Conservation (phyloP, 2,329 filamentous ascomycete genomes). For the Ceratocystis cacaofunesta region DNA sequence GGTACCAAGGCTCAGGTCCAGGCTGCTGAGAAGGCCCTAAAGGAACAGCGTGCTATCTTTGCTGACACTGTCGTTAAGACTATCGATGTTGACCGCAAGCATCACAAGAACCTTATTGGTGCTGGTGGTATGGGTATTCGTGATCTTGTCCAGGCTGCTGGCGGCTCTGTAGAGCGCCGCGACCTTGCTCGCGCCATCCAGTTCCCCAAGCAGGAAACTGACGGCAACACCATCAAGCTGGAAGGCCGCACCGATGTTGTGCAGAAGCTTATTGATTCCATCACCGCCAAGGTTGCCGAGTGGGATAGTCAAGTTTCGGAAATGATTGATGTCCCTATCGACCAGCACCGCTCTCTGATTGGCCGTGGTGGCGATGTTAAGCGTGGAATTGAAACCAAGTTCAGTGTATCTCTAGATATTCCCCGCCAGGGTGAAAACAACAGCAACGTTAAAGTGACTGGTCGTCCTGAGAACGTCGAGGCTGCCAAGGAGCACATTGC, state of each 20-base stretch:
- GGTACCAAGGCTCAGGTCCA: conserved; percentile 84
- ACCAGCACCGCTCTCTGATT: conserved; percentile 84
- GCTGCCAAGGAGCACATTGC: conserved; percentile 77
- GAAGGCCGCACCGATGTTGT: conserved; percentile 76
- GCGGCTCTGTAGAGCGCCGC: conserved; percentile 73
- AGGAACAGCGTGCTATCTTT: conserved; percentile 74
- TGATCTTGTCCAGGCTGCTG: conserved; percentile 72
- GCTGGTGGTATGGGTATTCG: conserved; percentile 72
- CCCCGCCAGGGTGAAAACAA: conserved; percentile 75
- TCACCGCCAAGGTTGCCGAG: conserved; percentile 67
- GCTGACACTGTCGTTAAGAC: conserved; percentile 77
- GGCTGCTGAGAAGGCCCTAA: conserved; percentile 77
- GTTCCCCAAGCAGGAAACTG: conserved; percentile 79
- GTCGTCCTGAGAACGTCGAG: conserved; percentile 62
- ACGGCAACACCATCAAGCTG: conserved; percentile 70
- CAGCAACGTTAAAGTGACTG: conserved; percentile 74
- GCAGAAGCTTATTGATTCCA: conserved; percentile 71
- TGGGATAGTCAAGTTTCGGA: conserved; percentile 71
- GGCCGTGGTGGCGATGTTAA: conserved; percentile 82
- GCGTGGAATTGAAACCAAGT: conserved; percentile 70
- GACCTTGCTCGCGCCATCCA: conserved; percentile 80
- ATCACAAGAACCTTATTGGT: conserved; percentile 82
- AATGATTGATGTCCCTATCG: conserved; percentile 64
- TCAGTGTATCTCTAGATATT: conserved; percentile 77
- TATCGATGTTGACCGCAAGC: conserved; percentile 84